phyloP scores from a whole-genome alignment of 257 asterid species.

The Coffea eugenioides region DNA sequence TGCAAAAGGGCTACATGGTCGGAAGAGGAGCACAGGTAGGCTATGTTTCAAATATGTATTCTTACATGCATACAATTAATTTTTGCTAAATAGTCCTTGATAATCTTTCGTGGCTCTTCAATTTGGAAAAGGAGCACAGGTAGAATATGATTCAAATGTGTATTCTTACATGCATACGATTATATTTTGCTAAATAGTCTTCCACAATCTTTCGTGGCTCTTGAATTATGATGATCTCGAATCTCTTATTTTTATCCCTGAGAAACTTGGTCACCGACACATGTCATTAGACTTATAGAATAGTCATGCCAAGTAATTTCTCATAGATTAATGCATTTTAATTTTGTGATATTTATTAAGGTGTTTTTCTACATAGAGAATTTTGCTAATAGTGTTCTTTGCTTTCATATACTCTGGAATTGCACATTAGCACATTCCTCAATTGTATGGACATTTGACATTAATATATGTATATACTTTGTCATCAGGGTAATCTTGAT shows the following conservation, averaged over 20 bases:
- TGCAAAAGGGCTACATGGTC: conserved; percentile 41
- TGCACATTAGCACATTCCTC: not conserved
- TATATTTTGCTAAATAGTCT: not conserved
- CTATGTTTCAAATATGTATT: conserved; percentile 4
- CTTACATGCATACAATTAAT: not conserved
- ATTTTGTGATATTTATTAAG: not conserved
- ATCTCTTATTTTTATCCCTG: not conserved
- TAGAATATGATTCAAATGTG: too few species aligned
- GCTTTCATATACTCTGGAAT: not conserved
- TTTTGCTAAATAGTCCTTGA: not conserved
- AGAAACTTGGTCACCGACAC: not conserved
- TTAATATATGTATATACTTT: not conserved
- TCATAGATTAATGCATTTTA: not conserved
- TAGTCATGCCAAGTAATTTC: not conserved
- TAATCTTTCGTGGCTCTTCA: too few species aligned
- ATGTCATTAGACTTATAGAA: not conserved
- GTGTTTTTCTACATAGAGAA: not conserved
- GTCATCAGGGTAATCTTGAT: too few species aligned
- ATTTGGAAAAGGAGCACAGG: too few species aligned
- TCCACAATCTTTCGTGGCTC: not conserved
- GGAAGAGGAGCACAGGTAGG: conserved; percentile 47
- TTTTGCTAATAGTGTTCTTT: not conserved
- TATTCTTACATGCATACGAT: too few species aligned
- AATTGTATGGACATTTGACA: not conserved
- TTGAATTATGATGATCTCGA: not conserved